Percentiles rank a stretch among this genome's conserved stretches.
Conservation (phyloP, 768 basidiomycete species). For the Lentinus brumalis region DNA sequence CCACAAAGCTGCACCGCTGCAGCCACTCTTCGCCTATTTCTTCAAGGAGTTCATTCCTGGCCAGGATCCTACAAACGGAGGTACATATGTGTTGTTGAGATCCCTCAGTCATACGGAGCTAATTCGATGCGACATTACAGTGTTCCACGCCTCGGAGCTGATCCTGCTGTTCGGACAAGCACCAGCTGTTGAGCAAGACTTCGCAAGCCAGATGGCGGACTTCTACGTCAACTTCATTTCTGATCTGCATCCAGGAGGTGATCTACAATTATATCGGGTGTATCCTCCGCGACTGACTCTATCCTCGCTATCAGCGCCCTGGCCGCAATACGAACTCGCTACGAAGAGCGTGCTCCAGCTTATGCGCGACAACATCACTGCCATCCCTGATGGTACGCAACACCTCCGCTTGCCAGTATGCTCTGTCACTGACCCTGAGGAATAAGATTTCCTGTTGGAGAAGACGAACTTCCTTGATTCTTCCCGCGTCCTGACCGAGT, state of each 20-base stretch:
- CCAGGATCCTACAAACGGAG: slow-evolving; percentile 48
- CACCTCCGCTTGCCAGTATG: background rate
- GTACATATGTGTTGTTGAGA: slow-evolving; percentile 35
- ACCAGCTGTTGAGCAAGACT: slow-evolving; percentile 45
- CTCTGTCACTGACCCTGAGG: background rate
- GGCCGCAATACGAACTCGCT: slow-evolving; percentile 45
- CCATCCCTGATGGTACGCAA: slow-evolving; percentile 51
- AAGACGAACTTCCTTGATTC: slow-evolving; percentile 47
- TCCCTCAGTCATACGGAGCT: background rate
- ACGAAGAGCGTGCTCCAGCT: slow-evolving; percentile 49
- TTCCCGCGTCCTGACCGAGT: slow-evolving; percentile 42
- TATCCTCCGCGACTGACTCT: background rate
- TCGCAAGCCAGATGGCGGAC: slow-evolving; percentile 50
- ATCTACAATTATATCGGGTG: slow-evolving; percentile 16
- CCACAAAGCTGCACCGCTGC: slow-evolving; percentile 45
- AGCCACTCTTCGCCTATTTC: slow-evolving; percentile 55
- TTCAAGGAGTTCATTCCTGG: slow-evolving; percentile 63
- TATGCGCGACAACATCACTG: slow-evolving; percentile 52
- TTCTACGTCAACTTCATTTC: slow-evolving; percentile 60
- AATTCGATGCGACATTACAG: slow-evolving; percentile 26
- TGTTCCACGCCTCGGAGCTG: slow-evolving; percentile 53
- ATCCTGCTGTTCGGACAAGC: slow-evolving; percentile 50
- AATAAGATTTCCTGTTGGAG: slow-evolving; percentile 43
- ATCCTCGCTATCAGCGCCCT: slow-evolving; percentile 35
- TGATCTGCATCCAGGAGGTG: slow-evolving; percentile 58